Conservation (phyloP, 148 eudicot species). For the Chenopodium album region DNA sequence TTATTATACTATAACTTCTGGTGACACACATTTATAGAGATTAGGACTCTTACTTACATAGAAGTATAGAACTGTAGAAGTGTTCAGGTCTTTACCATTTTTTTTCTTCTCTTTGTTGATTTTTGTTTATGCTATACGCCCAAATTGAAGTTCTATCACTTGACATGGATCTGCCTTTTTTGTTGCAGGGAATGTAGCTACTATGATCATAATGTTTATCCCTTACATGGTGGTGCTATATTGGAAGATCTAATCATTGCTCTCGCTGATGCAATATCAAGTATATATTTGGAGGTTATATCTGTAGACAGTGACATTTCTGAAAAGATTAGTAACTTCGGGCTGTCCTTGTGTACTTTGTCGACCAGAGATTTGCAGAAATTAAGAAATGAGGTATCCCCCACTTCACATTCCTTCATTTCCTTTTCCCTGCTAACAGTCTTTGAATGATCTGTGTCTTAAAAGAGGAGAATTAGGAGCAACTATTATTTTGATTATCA, state of each 20-base stretch:
- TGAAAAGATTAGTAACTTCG: constrained; percentile 59
- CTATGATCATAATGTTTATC: constrained; percentile 54
- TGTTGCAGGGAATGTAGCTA: constrained; percentile 61
- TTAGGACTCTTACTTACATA: no score
- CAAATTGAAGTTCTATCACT: not conserved
- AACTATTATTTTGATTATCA: not conserved
- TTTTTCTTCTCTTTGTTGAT: not conserved
- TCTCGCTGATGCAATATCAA: constrained; percentile 87
- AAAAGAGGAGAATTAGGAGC: not conserved
- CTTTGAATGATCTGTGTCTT: not conserved
- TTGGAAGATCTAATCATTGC: constrained; percentile 85
- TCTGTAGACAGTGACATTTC: constrained; percentile 85
- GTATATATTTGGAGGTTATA: constrained; percentile 86
- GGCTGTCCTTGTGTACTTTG: constrained; percentile 65
- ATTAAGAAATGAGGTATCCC: constrained; percentile 78
- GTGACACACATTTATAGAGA: not conserved
- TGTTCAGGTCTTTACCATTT: not conserved
- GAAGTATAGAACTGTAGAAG: no score
- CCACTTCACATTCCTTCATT: constrained; percentile 1
- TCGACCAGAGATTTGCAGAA: constrained; percentile 90
- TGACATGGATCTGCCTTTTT: constrained; percentile 4
- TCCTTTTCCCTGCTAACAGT: not conserved
- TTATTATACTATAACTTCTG: not conserved
- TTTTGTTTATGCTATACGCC: not conserved
- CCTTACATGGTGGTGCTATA: constrained; percentile 56